Conservation (phyloP, 2,329 filamentous ascomycete genomes). For the Talaromyces verruculosus region DNA sequence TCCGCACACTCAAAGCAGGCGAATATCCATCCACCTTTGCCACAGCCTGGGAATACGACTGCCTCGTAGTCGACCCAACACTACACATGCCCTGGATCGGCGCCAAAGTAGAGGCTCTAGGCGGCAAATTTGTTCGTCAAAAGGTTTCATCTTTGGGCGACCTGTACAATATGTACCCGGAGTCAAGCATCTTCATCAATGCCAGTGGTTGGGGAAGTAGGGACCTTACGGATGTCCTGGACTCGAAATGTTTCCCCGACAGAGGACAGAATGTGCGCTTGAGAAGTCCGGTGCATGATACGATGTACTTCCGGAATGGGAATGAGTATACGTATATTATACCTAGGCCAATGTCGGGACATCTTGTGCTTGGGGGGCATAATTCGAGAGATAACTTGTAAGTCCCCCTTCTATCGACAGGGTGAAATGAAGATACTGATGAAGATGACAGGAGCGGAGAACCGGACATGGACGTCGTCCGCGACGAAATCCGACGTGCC, state of each 20-base stretch:
- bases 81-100: constrained; percentile 39
- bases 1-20: constrained; percentile 32
- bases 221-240: constrained; percentile 35
- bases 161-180: constrained; percentile 37
- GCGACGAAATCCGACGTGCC: constrained; percentile 42
- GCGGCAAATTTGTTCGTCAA: constrained; percentile 37
- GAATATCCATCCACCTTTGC: constrained; percentile 38
- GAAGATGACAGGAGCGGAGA: constrained; percentile 22
- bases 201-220: constrained; percentile 41
- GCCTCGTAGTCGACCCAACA: constrained; percentile 40
- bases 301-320: constrained; percentile 39
- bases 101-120: constrained; percentile 32
- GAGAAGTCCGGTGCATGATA: constrained; percentile 32
- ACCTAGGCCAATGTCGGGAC: constrained; percentile 36
- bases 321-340: constrained; percentile 43
- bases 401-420: too few relatives aligned
- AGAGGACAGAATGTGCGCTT: constrained; percentile 42
- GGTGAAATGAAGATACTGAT: too few relatives aligned
- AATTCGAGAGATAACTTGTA: constrained; percentile 37
- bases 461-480: constrained; percentile 37
- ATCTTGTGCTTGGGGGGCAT: constrained; percentile 38
- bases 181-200: constrained; percentile 40
- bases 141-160: constrained; percentile 36
- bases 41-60: constrained; percentile 39
- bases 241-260: constrained; percentile 38